Evolutionary conservation across 2,329 filamentous ascomycete species (phyloP).

Genomic region (Venturia carpophila): DNA sequence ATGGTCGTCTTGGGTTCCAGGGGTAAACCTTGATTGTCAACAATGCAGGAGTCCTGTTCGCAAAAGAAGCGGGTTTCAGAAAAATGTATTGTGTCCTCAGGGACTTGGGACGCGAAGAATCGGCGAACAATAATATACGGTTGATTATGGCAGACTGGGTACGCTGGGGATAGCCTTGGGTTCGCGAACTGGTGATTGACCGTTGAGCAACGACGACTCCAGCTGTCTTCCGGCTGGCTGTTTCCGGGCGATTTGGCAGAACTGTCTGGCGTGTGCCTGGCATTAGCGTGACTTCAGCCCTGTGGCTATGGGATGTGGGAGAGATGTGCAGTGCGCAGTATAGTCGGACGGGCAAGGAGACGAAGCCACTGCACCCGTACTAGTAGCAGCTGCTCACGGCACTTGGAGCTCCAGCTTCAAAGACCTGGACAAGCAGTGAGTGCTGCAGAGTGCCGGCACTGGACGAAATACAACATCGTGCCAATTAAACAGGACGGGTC

Average conservation of each 20-base stretch:
- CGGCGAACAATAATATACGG: not conserved
- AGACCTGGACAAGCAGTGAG: no score
- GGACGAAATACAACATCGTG: not conserved
- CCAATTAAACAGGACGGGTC: constrained; percentile 4
- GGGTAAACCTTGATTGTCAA: not conserved
- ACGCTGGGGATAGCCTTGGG: not conserved
- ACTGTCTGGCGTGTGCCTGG: constrained; percentile 1
- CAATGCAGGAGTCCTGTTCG: not conserved
- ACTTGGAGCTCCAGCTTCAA: no score
- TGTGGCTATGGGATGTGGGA: no score
- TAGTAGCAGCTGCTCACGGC: no score
- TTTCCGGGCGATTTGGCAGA: not conserved
- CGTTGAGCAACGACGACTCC: not conserved
- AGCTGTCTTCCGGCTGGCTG: not conserved
- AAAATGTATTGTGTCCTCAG: not conserved
- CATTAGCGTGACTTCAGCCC: not conserved
- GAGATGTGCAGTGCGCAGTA: no score
- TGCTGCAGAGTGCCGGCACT: no score
- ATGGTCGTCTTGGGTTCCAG: not conserved
- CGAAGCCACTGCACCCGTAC: no score
- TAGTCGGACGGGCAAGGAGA: no score
- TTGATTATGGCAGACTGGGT: constrained; percentile 1
- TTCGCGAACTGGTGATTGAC: not conserved
- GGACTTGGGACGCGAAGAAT: not conserved
- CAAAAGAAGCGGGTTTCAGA: not conserved